Percentiles rank a stretch among this genome's conserved stretches.
Conservation (phyloP, 768 basidiomycete species). For the Grammothele lineata region DNA sequence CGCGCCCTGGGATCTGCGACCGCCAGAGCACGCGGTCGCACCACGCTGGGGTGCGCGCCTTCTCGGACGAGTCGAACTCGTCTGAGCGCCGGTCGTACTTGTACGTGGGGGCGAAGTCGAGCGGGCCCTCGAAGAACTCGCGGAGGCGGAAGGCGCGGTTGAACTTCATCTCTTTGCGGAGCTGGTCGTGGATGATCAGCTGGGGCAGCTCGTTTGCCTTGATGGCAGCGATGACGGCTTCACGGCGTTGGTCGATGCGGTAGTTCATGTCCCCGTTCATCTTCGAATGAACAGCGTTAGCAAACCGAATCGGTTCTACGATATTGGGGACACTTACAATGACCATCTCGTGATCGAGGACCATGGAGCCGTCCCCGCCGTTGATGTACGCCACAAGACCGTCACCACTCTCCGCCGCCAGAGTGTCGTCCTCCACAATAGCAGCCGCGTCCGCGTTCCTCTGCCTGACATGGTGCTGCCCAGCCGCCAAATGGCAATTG, state of each 20-base stretch:
- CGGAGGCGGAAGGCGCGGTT: slow-evolving; percentile 89
- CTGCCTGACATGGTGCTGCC: slow-evolving; percentile 76
- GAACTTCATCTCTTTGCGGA: slow-evolving; percentile 80
- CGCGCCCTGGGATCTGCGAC: slow-evolving; percentile 48
- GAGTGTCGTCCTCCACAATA: slow-evolving; percentile 76
- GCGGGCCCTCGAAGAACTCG: slow-evolving; percentile 74
- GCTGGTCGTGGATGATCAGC: slow-evolving; percentile 79
- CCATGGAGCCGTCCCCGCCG: slow-evolving; percentile 90
- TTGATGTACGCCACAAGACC: slow-evolving; percentile 71
- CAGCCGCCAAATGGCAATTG: slow-evolving; percentile 97
- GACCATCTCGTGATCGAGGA: slow-evolving; percentile 92
- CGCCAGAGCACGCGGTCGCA: slow-evolving; percentile 92
- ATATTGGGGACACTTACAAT: slow-evolving; percentile 60
- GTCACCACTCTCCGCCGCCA: slow-evolving; percentile 52
- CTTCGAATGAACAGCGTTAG: slow-evolving; percentile 31
- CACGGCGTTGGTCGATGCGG: slow-evolving; percentile 90
- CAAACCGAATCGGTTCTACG: background rate
- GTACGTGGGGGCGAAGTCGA: slow-evolving; percentile 88
- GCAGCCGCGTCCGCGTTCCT: slow-evolving; percentile 86
- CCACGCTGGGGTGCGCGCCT: slow-evolving; percentile 89
- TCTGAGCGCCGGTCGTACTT: slow-evolving; percentile 82
- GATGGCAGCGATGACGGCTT: slow-evolving; percentile 70
- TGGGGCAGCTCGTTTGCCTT: slow-evolving; percentile 58
- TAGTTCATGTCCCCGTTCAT: slow-evolving; percentile 96
- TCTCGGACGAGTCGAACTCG: slow-evolving; percentile 86